phyloP scores from a whole-genome alignment of 192 early-diverging fungal species.

The Lobosporangium transversale region DNA sequence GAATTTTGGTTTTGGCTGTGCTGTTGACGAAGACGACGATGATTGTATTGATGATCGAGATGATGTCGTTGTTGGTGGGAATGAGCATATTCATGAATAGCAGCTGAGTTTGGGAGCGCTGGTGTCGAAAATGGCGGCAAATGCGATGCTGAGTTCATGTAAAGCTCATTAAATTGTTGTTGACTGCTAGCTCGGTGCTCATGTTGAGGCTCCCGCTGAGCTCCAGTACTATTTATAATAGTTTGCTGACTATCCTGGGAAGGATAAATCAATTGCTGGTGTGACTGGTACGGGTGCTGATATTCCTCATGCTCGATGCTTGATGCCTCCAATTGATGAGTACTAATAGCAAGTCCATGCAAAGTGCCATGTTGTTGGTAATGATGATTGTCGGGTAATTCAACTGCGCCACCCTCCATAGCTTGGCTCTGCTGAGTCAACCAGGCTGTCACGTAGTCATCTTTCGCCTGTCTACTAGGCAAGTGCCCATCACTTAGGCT shows the following conservation, averaged over 20 bases:
- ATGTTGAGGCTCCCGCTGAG: slow-evolving; percentile 33
- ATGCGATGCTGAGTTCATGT: background rate
- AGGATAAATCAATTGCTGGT: background rate
- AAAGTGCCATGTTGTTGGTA: background rate
- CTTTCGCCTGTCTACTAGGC: slow-evolving; percentile 18
- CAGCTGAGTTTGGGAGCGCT: background rate
- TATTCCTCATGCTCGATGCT: background rate
- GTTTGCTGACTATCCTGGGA: slow-evolving; percentile 5
- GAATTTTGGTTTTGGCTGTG: background rate
- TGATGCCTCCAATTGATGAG: slow-evolving; percentile 1
- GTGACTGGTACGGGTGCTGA: background rate
- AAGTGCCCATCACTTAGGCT: slow-evolving; percentile 40
- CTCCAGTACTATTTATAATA: slow-evolving; percentile 21
- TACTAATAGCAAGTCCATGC: too few species aligned
- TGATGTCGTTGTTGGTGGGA: background rate
- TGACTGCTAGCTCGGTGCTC: slow-evolving; percentile 6
- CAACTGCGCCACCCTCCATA: background rate
- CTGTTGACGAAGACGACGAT: background rate
- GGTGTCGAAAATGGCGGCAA: background rate
- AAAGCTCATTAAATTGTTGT: too few species aligned
- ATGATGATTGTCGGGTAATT: background rate
- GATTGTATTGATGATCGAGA: background rate
- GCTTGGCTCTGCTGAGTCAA: slow-evolving; percentile 13
- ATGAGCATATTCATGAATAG: background rate
- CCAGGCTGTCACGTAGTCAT: slow-evolving; percentile 33